Base-by-base conservation (phyloP, 2,329 filamentous ascomycete species). In the Mycosphaerella sp. region DNA sequence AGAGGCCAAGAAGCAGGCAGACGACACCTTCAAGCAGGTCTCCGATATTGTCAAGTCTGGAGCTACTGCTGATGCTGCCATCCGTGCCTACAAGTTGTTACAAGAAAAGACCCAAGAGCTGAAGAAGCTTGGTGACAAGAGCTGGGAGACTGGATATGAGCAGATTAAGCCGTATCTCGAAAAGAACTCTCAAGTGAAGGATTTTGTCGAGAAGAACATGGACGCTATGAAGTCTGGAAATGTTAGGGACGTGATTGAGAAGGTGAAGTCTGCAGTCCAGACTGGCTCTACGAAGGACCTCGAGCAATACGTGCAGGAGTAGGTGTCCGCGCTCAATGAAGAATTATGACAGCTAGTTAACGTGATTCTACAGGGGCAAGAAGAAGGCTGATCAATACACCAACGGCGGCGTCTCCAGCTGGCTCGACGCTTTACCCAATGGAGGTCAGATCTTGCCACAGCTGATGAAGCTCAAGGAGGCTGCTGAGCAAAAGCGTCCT, bases 141-240 rank as follows among this genome's bases (percentile, higher is more conserved):
- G 82, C 0, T 89, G 83, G 83, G 74, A 65, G 58, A 85, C 87
- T 72, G 84, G 80, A 0, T 57, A 55, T n/a, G 81, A 89, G 69
- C 75, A 87, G 68, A 82, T 80, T 32, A 82, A 86, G 73, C 84
- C 85, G 0, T 79, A 81, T 53, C 75, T 89, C 0, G 85, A 89
- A 59, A 88, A 88, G 75, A 86, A 80, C 68, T 84, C 85, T n/a
- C 74, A 86, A 70, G 71, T 87, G 52, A 89, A 87, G 73, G 75
- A 87, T 68, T 67, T 88, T 0, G 65, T 89, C 1, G 84, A 87
- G 72, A 73, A 85, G 63, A 89, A 90, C 67, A 75, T 77, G 41
- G 81, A 86, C 50, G 69, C 76, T 0, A 70, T 90, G 43, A 87
- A 85, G 72, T 71, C 80, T 55, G 85, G 84, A 13, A 84, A 88